Evolutionary conservation across 208 protist species (phyloP).

Genomic region (Trypanosoma mega): DNA sequence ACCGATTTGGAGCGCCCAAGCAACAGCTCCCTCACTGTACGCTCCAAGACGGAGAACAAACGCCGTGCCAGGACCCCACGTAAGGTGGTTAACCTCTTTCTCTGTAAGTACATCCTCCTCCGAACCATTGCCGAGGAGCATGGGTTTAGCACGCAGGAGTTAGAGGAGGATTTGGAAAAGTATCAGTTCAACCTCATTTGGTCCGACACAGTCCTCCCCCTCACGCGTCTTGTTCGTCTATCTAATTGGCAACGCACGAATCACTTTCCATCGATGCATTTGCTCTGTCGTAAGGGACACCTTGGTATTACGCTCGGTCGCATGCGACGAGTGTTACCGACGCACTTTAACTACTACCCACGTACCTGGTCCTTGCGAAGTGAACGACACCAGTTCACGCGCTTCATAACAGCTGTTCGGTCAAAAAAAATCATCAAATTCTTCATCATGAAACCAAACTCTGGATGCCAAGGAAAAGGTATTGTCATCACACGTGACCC

Average conservation of each 20-base stretch:
- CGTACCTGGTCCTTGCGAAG: constrained; percentile 87
- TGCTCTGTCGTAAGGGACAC: constrained; percentile 92
- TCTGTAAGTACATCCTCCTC: constrained; percentile 86
- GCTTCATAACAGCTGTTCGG: constrained; percentile 55
- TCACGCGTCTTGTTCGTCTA: constrained; percentile 85
- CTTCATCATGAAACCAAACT: constrained; percentile 95
- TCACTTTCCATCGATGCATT: constrained; percentile 95
- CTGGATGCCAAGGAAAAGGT: constrained; percentile 92
- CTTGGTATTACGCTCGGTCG: constrained; percentile 90
- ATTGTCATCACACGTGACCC: constrained; percentile 92
- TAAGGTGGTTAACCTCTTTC: constrained; percentile 66
- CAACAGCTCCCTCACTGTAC: constrained; percentile 13
- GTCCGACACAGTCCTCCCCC: constrained; percentile 91
- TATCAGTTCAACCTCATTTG: constrained; percentile 94
- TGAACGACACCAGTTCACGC: constrained; percentile 69
- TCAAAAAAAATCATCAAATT: constrained; percentile 63
- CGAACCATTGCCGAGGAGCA: constrained; percentile 68
- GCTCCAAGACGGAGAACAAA: constrained; percentile 3
- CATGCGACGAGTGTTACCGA: constrained; percentile 75
- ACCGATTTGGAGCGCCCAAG: constrained; percentile 20
- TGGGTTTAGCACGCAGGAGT: constrained; percentile 74
- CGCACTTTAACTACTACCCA: constrained; percentile 90
- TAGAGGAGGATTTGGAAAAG: constrained; percentile 74
- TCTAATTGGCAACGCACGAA: constrained; percentile 94
- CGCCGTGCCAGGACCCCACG: constrained; percentile 39